These are phyloP conservation scores for Pseudozyma tsukubaensis DNA, from an alignment of 1,284 basidiomycete species.

Conservation along the genomic window DNA sequence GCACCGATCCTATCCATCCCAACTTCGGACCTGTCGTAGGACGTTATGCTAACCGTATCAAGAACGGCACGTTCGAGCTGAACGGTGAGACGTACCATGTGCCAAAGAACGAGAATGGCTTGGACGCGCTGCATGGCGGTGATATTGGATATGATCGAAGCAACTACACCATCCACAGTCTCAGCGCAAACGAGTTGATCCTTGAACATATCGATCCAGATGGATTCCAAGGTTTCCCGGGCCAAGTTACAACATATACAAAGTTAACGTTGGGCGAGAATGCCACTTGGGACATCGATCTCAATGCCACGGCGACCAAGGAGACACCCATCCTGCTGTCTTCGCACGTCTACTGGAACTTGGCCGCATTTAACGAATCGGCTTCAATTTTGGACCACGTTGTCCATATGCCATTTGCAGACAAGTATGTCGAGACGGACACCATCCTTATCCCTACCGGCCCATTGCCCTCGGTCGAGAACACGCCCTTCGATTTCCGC, in stretches of 20 bases:
- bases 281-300: slow-evolving; percentile 49
- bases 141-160: slow-evolving; percentile 59
- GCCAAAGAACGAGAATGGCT: slow-evolving; percentile 49
- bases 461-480: slow-evolving; percentile 33
- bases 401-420: slow-evolving; percentile 56
- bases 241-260: slow-evolving; percentile 38
- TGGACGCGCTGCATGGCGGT: slow-evolving; percentile 64
- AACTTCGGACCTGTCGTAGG: slow-evolving; percentile 64
- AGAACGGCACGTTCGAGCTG: slow-evolving; percentile 62
- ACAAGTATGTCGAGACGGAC: slow-evolving; percentile 55
- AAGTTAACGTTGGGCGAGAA: slow-evolving; percentile 45
- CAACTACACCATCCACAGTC: slow-evolving; percentile 43
- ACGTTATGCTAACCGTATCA: slow-evolving; percentile 64
- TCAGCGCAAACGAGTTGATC: slow-evolving; percentile 42
- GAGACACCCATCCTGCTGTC: slow-evolving; percentile 64
- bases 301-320: slow-evolving; percentile 50
- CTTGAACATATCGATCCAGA: slow-evolving; percentile 56
- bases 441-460: slow-evolving; percentile 62
- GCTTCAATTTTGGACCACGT: slow-evolving; percentile 53
- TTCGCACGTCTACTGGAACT: slow-evolving; percentile 65
- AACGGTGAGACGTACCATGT: slow-evolving; percentile 50
- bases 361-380: slow-evolving; percentile 54
- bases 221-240: slow-evolving; percentile 65
- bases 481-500: slow-evolving; percentile 57
- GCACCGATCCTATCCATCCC: slow-evolving; percentile 59